phyloP scores from a whole-genome alignment of 371 early-diverging fungal species.

The Agmasoma carcini region DNA sequence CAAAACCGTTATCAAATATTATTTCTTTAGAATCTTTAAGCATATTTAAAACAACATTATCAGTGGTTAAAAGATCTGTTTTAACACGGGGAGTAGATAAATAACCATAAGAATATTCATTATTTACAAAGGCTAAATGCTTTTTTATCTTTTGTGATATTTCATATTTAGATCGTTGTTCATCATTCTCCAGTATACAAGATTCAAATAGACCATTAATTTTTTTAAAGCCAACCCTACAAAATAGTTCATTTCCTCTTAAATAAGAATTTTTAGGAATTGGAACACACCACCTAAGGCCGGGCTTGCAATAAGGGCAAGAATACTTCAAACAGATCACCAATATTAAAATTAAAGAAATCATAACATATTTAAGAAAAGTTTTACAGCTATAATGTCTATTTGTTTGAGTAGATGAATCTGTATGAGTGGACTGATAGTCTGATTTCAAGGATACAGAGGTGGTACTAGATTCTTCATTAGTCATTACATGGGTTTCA shows the following conservation, averaged over 20 bases:
- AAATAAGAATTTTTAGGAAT: slow-evolving; percentile 24
- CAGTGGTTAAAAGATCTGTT: slow-evolving; percentile 3
- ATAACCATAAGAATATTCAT: slow-evolving; percentile 30
- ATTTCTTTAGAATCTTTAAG: slow-evolving; percentile 2
- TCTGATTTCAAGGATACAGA: too few relatives aligned
- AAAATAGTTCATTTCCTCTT: slow-evolving; percentile 1
- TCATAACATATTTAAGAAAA: background rate
- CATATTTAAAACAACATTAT: slow-evolving; percentile 6
- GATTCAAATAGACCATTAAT: slow-evolving; percentile 19
- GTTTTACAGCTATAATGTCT: background rate
- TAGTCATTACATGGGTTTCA: background rate
- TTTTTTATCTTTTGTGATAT: slow-evolving; percentile 16
- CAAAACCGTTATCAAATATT: background rate
- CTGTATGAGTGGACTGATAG: too few relatives aligned
- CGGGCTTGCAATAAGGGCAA: slow-evolving; percentile 28
- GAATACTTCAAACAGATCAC: slow-evolving; percentile 11
- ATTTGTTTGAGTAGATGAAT: background rate
- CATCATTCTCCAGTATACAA: slow-evolving; percentile 23
- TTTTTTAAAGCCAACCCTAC: slow-evolving; percentile 32
- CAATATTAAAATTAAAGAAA: background rate
- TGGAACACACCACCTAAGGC: slow-evolving; percentile 9
- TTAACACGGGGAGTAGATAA: background rate
- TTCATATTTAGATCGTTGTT: background rate
- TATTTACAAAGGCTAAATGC: slow-evolving; percentile 15
- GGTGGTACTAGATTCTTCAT: background rate